phyloP scores from a whole-genome alignment of 1,139 yeast genomes.

The Blastobotrys buckinghamii region DNA sequence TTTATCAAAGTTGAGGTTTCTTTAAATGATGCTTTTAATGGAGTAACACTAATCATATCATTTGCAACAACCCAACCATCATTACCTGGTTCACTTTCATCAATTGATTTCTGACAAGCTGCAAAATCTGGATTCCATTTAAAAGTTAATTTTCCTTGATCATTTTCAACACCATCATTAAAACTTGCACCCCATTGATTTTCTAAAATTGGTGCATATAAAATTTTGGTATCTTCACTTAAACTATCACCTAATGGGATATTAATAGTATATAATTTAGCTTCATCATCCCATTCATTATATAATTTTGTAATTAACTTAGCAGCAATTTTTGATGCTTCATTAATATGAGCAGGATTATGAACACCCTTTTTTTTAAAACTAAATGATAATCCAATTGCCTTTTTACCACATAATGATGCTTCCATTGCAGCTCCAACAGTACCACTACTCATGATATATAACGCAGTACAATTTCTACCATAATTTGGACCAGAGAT shows the following conservation, averaged over 20 bases:
- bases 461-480: slow-evolving; percentile 83
- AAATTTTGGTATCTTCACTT: slow-evolving; percentile 51
- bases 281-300: slow-evolving; percentile 47
- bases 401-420: slow-evolving; percentile 64
- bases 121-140: slow-evolving; percentile 83
- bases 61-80: slow-evolving; percentile 44
- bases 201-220: slow-evolving; percentile 70
- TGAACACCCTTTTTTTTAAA: slow-evolving; percentile 50
- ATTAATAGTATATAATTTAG: slow-evolving; percentile 77
- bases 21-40: slow-evolving; percentile 69
- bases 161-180: slow-evolving; percentile 24
- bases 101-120: slow-evolving; percentile 56
- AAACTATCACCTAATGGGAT: slow-evolving; percentile 62
- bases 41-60: slow-evolving; percentile 59
- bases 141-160: slow-evolving; percentile 38
- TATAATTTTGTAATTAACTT: slow-evolving; percentile 55
- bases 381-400: slow-evolving; percentile 82
- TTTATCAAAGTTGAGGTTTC: slow-evolving; percentile 51
- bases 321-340: slow-evolving; percentile 66
- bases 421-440: slow-evolving; percentile 98
- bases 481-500: slow-evolving; percentile 96
- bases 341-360: slow-evolving; percentile 46
- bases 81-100: slow-evolving; percentile 37
- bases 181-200: slow-evolving; percentile 74
- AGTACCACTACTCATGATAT: slow-evolving; percentile 90